A percentile compares a stretch with the other conserved stretches of the same genome.
phyloP scores from a whole-genome alignment of 2,329 filamentous ascomycete genomes.

The Colletotrichum kahawae region DNA sequence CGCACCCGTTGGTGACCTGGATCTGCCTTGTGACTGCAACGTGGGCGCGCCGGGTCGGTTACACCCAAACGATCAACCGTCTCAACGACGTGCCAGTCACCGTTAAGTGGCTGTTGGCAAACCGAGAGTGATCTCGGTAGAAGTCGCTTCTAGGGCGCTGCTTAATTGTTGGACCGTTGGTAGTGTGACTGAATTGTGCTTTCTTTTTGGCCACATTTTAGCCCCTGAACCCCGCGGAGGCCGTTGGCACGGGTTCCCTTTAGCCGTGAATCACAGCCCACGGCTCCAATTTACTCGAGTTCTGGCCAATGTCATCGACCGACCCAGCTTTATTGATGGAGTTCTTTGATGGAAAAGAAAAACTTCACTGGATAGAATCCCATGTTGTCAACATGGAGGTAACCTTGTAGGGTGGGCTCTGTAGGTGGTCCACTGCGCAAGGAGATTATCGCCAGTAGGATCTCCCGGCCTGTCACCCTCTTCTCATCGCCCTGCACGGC shows the following conservation, averaged over 20 bases:
- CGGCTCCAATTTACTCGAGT: neutral
- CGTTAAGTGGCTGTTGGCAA: neutral
- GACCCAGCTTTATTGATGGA: neutral
- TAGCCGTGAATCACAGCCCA: neutral
- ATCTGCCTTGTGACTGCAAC: neutral
- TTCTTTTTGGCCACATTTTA: neutral
- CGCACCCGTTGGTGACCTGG: neutral
- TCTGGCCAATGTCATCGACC: neutral
- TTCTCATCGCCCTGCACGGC: neutral
- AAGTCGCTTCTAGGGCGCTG: neutral
- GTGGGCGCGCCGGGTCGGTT: neutral
- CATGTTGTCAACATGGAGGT: neutral
- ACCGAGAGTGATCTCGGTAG: neutral
- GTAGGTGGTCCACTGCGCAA: neutral
- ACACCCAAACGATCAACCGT: neutral
- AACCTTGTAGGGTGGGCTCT: neutral
- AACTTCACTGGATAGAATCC: neutral
- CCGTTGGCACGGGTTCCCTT: neutral
- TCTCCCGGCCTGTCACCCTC: neutral
- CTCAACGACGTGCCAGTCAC: neutral
- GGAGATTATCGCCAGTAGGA: slow-evolving; percentile 3
- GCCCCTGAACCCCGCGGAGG: neutral
- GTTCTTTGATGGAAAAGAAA: neutral
- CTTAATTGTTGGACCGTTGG: neutral
- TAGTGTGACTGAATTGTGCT: neutral